Base-by-base conservation (phyloP, 768 basidiomycete species). In the Boletus rubroflammeus region DNA sequence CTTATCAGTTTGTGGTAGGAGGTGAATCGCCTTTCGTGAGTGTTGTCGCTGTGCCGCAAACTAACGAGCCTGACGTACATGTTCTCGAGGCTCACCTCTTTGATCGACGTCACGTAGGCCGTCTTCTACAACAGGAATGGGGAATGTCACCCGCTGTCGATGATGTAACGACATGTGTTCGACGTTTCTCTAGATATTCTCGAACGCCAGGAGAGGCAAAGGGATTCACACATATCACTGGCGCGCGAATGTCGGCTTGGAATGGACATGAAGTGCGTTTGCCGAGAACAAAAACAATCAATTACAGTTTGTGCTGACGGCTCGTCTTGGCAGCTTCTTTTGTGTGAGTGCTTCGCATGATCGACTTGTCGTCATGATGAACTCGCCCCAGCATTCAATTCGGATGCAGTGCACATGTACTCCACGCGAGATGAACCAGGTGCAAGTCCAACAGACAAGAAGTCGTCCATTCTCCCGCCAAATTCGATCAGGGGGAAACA, bases 1-100 rank as follows among this genome's bases (percentile, higher is more conserved):
- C 92, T 0, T 87, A 90, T 62, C 86, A 91, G 53, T 85, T 94
- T 57, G 84, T 93, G 19, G 90, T 93, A 32, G 91, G 88, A 4
- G 93, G 93, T 32, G 82, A 87, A 58, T 83, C 87, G 0, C 81
- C 84, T 41, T 86, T 82, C 66, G 92, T 92, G 61, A 59, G 86
- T 78, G 29, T 35, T 40, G 11, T 34, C 7, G 11, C 21, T 26
- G 21, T 21, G 29, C 43, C 5, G 29, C 38, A 9, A 35, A 34
- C 29, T 15, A 17, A 19, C 6, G 29, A 45, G 23, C 7, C 36
- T 53, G 28, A 57, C 47, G 6, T 31, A 13, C 35, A 39, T 59
- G 29, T 48, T 50, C 28, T 52, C 32, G 25, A 65, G 57, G 62
- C 59, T 28, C 44, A 60, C 67, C 78, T 96, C 2, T 94, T 89